Evolutionary conservation across 345 rosid genomes (phyloP).

Genomic region (Citrus unshiu): DNA sequence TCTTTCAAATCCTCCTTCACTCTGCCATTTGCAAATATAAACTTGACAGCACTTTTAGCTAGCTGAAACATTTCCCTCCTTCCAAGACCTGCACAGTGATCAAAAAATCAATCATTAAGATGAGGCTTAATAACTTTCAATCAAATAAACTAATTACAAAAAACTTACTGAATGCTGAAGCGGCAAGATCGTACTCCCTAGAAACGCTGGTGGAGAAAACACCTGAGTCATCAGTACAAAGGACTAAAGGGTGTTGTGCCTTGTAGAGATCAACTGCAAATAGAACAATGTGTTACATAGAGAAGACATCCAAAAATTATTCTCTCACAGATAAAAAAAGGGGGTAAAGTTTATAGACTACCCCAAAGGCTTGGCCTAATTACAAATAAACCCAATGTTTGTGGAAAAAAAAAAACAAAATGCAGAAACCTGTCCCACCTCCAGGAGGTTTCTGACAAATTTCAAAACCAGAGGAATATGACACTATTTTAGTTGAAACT

Average conservation of each 20-base stretch:
- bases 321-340: neutral
- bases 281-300: neutral
- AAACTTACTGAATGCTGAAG: slow-evolving; percentile 69
- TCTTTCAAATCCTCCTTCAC: slow-evolving; percentile 54
- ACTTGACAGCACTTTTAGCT: slow-evolving; percentile 54
- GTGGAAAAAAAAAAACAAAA: neutral
- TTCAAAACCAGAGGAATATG: too few species aligned
- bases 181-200: slow-evolving; percentile 65
- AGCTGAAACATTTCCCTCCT: slow-evolving; percentile 61
- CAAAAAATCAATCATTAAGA: slow-evolving; percentile 6
- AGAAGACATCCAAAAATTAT: neutral
- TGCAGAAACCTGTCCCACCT: neutral
- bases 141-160: neutral
- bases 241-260: slow-evolving; percentile 63
- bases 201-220: slow-evolving; percentile 83
- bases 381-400: neutral
- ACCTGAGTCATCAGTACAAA: slow-evolving; percentile 92
- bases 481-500: too few species aligned
- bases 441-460: neutral
- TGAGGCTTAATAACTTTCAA: slow-evolving; percentile 3
- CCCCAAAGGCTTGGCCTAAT: neutral
- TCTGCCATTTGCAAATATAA: slow-evolving; percentile 62
- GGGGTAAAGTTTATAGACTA: neutral
- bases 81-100: slow-evolving; percentile 47
- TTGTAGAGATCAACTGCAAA: slow-evolving; percentile 64